Conservation (phyloP, 75 land plant genomes). For the Cunninghamia lanceolata region DNA sequence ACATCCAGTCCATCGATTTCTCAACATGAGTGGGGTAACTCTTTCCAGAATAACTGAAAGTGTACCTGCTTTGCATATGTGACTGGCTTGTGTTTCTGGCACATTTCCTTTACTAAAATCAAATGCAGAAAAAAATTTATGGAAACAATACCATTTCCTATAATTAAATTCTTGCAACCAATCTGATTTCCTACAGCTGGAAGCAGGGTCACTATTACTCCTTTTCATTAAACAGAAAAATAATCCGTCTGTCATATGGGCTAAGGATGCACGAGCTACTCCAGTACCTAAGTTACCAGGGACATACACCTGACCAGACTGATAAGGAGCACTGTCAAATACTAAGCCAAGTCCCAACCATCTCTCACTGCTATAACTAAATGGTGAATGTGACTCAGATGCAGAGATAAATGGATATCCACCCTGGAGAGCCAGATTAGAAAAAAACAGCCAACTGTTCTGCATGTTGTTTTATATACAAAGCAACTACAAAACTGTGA, state of each 20-base stretch:
- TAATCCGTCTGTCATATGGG: constrained; percentile 52
- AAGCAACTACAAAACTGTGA: not conserved
- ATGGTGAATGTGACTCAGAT: not conserved
- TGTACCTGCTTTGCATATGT: constrained; percentile 3
- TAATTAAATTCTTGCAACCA: constrained; percentile 5
- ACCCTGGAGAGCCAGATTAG: not conserved
- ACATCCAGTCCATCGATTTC: not conserved
- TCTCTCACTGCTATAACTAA: constrained; percentile 18
- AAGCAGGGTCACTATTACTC: constrained; percentile 15
- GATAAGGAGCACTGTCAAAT: constrained; percentile 28
- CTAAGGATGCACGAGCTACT: constrained; percentile 38
- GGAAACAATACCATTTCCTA: constrained; percentile 3
- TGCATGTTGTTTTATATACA: not conserved
- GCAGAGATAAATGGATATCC: not conserved
- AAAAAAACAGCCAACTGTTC: constrained; percentile 5
- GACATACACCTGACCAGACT: constrained; percentile 10
- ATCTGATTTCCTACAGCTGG: not conserved
- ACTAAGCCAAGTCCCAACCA: constrained; percentile 32
- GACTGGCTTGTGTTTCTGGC: constrained; percentile 10
- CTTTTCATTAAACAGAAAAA: constrained; percentile 26
- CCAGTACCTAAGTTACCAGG: constrained; percentile 34
- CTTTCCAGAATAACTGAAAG: not conserved
- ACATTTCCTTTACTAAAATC: constrained; percentile 14
- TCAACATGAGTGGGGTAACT: not conserved
- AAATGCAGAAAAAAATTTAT: constrained; percentile 15